These are phyloP conservation scores for Phytophthora fragariaefolia DNA, from an alignment of 352 stramenopile species.

Conservation along the genomic window DNA sequence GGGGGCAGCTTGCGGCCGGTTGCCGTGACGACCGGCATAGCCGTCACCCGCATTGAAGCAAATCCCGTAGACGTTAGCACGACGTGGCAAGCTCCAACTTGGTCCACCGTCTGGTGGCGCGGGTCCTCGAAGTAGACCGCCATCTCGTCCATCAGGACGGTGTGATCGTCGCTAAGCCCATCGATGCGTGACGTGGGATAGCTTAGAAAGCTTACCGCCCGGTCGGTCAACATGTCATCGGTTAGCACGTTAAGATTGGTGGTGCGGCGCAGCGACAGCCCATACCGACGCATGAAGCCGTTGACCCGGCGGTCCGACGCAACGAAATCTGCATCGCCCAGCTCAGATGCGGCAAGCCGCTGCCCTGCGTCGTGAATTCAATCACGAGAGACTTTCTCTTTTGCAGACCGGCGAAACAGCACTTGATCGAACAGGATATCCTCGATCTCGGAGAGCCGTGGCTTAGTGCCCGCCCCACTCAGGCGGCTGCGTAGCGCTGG, in stretches of 20 bases:
- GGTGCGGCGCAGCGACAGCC: no score
- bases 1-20: no score
- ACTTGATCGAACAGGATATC: constrained; percentile 24
- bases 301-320: neutral
- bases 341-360: no score
- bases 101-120: no score
- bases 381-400: constrained; percentile 17
- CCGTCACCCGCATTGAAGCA: no score
- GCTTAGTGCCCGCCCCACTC: neutral
- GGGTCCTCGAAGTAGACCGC: no score
- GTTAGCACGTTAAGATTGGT: no score
- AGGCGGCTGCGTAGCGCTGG: neutral
- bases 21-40: no score
- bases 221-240: neutral
- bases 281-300: no score
- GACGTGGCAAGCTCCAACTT: no score
- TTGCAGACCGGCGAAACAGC: constrained; percentile 11
- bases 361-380: constrained; percentile 6
- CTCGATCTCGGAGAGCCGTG: constrained; percentile 15
- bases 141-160: no score
- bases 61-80: no score
- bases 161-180: constrained; percentile 2
- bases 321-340: neutral
- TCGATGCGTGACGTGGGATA: neutral
- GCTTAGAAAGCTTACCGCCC: constrained; percentile 3